These are phyloP conservation scores for Colletotrichum melonis DNA, from an alignment of 2,329 filamentous ascomycete genomes.

Conservation along the genomic window DNA sequence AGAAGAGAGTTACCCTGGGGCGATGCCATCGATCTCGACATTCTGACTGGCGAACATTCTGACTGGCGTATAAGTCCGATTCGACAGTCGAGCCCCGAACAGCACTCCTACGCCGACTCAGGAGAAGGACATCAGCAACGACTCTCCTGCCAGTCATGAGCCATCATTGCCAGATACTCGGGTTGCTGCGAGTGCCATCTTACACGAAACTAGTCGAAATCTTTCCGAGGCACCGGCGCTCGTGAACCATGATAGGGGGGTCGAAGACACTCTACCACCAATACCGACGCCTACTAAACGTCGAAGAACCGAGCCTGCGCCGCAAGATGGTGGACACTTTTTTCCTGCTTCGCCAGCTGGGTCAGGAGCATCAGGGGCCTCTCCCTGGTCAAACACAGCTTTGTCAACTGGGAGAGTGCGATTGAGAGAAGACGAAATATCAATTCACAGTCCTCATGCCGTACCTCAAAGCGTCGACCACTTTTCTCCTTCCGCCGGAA, in stretches of 20 bases:
- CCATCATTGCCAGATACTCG: not conserved
- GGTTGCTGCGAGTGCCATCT: not conserved
- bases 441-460: conserved; percentile 22
- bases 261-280: not conserved
- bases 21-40: no score
- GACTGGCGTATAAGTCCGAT: conserved; percentile 4
- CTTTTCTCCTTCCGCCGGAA: conserved; percentile 16
- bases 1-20: not conserved
- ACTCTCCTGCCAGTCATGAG: not conserved
- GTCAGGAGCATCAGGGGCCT: not conserved
- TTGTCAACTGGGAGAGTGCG: conserved; percentile 2
- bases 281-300: conserved; percentile 18
- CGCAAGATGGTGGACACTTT: conserved; percentile 10
- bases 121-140: not conserved
- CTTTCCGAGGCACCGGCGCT: not conserved
- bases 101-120: not conserved
- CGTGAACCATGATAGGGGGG: not conserved
- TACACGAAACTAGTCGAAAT: conserved; percentile 7
- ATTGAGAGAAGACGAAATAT: not conserved
- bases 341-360: conserved; percentile 13
- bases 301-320: conserved; percentile 1
- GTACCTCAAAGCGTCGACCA: conserved; percentile 10
- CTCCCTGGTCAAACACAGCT: conserved; percentile 6
- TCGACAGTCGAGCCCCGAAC: conserved; percentile 14
- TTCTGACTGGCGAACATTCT: not conserved